A percentile compares a stretch with the other conserved stretches of the same genome.
Conservation (phyloP, 1,284 basidiomycete species). For the Cutaneotrichosporon dermatis region DNA sequence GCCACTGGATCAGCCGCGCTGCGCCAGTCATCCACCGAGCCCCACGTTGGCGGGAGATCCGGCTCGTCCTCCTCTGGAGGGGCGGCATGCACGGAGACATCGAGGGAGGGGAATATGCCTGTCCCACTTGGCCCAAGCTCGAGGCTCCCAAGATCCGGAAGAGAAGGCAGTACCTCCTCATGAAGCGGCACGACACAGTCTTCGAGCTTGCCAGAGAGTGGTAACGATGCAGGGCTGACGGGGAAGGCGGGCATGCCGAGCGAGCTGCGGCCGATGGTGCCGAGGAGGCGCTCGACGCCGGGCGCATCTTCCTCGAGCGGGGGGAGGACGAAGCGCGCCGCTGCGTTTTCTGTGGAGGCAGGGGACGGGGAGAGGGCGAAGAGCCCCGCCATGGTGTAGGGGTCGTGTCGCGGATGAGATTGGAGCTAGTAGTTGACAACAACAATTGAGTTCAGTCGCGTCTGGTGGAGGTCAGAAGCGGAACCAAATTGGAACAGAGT, state of each 20-base stretch:
- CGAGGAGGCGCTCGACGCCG: slow-evolving; percentile 26
- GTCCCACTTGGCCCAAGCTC: not conserved
- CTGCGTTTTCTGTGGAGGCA: too few species aligned
- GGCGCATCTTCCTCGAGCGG: slow-evolving; percentile 27
- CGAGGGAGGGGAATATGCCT: not conserved
- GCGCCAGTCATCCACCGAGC: slow-evolving; percentile 1
- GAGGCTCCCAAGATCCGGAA: not conserved
- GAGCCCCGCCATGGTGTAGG: too few species aligned
- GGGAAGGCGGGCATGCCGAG: not conserved
- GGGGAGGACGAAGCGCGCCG: slow-evolving; percentile 21
- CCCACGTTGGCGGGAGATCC: too few species aligned
- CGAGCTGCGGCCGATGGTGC: not conserved
- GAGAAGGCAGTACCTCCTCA: not conserved
- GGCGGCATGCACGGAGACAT: not conserved
- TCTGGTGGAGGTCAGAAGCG: too few species aligned
- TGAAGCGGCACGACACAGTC: not conserved
- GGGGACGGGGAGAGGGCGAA: slow-evolving; percentile 31
- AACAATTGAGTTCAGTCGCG: too few species aligned
- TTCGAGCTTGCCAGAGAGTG: slow-evolving; percentile 1
- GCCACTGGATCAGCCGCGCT: slow-evolving; percentile 1
- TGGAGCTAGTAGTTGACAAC: too few species aligned
- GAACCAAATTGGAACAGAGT: too few species aligned
- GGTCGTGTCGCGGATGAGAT: too few species aligned
- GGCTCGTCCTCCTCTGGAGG: not conserved
- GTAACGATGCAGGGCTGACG: not conserved